phyloP scores from a whole-genome alignment of 2,329 filamentous ascomycete genomes.

The Sporothrix dimorphospora region DNA sequence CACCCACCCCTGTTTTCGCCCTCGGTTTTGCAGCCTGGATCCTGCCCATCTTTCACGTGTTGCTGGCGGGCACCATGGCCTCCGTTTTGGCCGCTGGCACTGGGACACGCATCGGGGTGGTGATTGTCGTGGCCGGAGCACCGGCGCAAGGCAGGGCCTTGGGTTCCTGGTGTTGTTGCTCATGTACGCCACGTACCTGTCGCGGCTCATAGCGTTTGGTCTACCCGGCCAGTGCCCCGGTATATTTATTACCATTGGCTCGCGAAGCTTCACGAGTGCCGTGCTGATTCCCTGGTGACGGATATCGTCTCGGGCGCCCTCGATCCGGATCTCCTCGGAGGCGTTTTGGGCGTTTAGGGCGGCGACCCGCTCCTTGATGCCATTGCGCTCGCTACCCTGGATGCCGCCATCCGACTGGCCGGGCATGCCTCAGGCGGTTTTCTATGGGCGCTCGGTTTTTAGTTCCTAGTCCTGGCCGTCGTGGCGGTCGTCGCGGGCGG shows the following conservation, averaged over 20 bases:
- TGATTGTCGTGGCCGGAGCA: no score
- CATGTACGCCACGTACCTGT: no score
- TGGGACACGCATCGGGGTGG: constrained; percentile 39
- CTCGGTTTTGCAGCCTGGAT: no score
- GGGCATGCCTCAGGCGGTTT: constrained; percentile 55
- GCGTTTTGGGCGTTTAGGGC: no score
- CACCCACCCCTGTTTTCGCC: no score
- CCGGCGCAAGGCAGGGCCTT: no score
- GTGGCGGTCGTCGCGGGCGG: constrained; percentile 48
- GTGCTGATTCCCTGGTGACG: constrained; percentile 41
- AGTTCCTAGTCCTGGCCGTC: constrained; percentile 58
- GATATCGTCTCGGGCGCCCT: constrained; percentile 39
- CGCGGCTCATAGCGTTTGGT: constrained; percentile 38
- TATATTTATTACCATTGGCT: constrained; percentile 68
- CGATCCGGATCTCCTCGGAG: no score
- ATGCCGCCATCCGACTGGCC: constrained; percentile 34
- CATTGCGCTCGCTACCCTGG: constrained; percentile 33
- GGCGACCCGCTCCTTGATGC: no score
- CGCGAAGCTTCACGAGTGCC: constrained; percentile 53
- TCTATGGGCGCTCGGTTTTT: constrained; percentile 65
- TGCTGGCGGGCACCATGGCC: constrained; percentile 65
- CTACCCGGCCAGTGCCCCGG: constrained; percentile 61
- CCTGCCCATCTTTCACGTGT: constrained; percentile 64
- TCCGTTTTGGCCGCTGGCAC: constrained; percentile 55
- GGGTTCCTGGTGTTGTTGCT: no score